Conservation (phyloP, 2,329 filamentous ascomycete species). For the Fusarium stilboides region DNA sequence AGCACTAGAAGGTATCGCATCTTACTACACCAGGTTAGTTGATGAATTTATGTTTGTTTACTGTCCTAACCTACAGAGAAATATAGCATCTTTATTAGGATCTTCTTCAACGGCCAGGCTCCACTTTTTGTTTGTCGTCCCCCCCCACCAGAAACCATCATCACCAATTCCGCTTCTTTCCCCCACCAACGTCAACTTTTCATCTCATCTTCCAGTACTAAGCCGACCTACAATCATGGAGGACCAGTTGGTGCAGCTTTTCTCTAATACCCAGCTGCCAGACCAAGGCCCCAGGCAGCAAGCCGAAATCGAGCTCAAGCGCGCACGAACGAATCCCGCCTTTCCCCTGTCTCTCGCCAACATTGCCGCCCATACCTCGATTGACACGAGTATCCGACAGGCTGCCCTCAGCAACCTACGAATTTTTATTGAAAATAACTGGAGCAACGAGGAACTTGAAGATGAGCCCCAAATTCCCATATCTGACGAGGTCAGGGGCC, state of each 20-base stretch:
- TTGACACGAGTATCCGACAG: constrained; percentile 84
- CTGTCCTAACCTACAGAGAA: too few relatives aligned
- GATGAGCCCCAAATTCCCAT: constrained; percentile 75
- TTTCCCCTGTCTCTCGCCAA: constrained; percentile 86
- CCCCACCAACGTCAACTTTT: constrained; percentile 46
- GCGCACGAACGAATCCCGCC: constrained; percentile 76
- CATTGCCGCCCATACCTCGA: constrained; percentile 82
- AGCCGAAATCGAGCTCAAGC: constrained; percentile 86
- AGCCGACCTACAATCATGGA: constrained; percentile 74
- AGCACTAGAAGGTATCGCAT: too few relatives aligned
- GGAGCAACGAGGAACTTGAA: constrained; percentile 83
- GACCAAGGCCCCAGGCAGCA: constrained; percentile 84
- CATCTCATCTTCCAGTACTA: constrained; percentile 23
- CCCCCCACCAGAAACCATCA: constrained; percentile 36
- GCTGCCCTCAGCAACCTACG: constrained; percentile 85
- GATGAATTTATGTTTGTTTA: too few relatives aligned
- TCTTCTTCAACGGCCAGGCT: constrained; percentile 14
- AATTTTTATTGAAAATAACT: constrained; percentile 86
- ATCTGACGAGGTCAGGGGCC: constrained; percentile 79
- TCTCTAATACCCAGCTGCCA: constrained; percentile 87
- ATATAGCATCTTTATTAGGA: not conserved
- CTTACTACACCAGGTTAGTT: too few relatives aligned
- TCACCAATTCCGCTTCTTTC: constrained; percentile 42
- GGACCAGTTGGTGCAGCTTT: constrained; percentile 89
- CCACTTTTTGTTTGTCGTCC: constrained; percentile 47